Conservation (phyloP, 352 stramenopile species). For the Phytophthora nicotianae region DNA sequence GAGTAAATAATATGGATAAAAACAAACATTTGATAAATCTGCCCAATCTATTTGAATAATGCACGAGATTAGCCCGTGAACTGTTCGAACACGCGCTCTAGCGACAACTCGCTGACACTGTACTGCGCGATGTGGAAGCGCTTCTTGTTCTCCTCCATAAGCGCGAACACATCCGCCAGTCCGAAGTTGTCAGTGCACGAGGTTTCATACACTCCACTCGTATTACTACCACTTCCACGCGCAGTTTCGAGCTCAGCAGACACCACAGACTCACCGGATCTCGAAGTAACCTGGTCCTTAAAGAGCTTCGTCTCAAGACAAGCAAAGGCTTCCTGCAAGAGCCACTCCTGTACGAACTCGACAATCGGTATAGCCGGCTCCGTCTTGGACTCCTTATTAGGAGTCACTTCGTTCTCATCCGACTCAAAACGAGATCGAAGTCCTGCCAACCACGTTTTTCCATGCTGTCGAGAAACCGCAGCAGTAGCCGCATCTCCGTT, state of each 20-base stretch:
- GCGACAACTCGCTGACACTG: slow-evolving; percentile 90
- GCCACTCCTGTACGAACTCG: slow-evolving; percentile 81
- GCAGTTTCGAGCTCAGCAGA: slow-evolving; percentile 53
- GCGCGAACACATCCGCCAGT: slow-evolving; percentile 78
- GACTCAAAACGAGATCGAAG: slow-evolving; percentile 48
- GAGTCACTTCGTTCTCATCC: slow-evolving; percentile 21
- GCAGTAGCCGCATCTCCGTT: slow-evolving; percentile 20
- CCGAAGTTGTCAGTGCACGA: slow-evolving; percentile 65
- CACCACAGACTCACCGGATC: slow-evolving; percentile 53
- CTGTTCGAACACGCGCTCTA: slow-evolving; percentile 94
- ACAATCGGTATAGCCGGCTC: slow-evolving; percentile 40
- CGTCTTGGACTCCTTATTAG: background rate
- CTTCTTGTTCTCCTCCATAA: slow-evolving; percentile 80
- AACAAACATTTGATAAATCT: background rate
- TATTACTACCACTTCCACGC: slow-evolving; percentile 57
- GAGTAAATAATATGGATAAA: too few species aligned
- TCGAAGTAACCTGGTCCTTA: slow-evolving; percentile 42
- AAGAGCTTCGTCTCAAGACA: slow-evolving; percentile 63
- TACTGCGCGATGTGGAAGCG: slow-evolving; percentile 87
- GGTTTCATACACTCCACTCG: slow-evolving; percentile 70
- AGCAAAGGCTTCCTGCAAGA: slow-evolving; percentile 70
- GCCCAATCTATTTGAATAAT: background rate
- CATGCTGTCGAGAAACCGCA: slow-evolving; percentile 22
- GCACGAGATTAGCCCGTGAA: slow-evolving; percentile 64
- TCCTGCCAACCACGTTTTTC: slow-evolving; percentile 50